Base-by-base conservation (phyloP, 2,329 filamentous ascomycete species). In the Lachnellula subtilissima region DNA sequence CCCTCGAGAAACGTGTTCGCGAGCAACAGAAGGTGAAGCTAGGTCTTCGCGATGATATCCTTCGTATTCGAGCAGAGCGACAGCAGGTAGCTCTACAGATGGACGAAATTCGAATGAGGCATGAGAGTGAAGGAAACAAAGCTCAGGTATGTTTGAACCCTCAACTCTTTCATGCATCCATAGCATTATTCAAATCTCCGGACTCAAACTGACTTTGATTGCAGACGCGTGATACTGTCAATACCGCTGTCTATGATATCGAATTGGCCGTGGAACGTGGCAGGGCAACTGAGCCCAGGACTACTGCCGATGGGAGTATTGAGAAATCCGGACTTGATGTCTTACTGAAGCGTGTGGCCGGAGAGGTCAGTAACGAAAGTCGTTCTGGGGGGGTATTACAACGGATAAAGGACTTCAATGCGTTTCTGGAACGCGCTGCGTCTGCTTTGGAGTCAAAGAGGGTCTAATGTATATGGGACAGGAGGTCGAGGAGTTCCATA, bases 21-120 rank as follows among this genome's bases (percentile, higher is more conserved):
- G 74, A 80, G 8, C 77, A 79, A 9, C 80, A 85, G 55, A 81
- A 76, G 58, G 78, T 83, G 64, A 85, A 73, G 66, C 68, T 84
- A 3, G 67, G 72, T 0, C 69, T 87, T 17, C 78, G 84, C 46
- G 78, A 83, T 12, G 81, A 85, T 35, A 82, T 87, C n/a, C 66
- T 86, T 28, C 75, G 76, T 1, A 74, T 86, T 55, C 77, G 81
- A 47, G 74, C 75, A 22, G 83, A 87, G 70, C 74, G 82, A 52
- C 82, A 86, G 63, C 78, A 86, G 61, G 78, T 87, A 7, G 82
- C 79, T 5, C 69, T 87, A 17, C 78, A 77, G 43, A 85, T 84
- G 76, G 84, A 87, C 60, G 81, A 81, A 7, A 73, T 86, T n/a
- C 75, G 84, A 46, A 76, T 77, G 37, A 79, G 77, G 62, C 83